These are phyloP conservation scores for Kernera saxatilis DNA, from an alignment of 345 rosid species.

Conservation along the genomic window DNA sequence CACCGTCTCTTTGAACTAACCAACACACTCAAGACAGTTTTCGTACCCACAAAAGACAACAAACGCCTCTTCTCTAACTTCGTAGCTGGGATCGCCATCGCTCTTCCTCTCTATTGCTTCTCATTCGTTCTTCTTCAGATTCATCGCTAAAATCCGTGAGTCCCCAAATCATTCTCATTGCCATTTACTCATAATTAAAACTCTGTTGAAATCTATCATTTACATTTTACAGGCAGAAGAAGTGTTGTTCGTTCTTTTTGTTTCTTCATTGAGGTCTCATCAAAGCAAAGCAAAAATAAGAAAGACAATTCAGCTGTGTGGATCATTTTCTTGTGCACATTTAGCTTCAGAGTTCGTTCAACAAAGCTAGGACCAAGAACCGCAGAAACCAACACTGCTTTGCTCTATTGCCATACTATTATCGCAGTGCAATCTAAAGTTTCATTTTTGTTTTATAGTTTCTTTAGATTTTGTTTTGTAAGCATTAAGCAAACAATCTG, in stretches of 20 bases:
- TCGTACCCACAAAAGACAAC: conserved; percentile 76
- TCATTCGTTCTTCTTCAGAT: conserved; percentile 76
- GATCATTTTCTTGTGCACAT: background rate
- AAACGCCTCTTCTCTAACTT: conserved; percentile 55
- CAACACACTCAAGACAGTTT: conserved; percentile 60
- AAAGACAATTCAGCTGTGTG: background rate
- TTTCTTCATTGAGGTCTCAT: background rate
- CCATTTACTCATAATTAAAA: background rate
- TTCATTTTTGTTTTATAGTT: background rate
- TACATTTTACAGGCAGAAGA: background rate
- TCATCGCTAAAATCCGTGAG: conserved; percentile 61
- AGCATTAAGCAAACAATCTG: conserved; percentile 12
- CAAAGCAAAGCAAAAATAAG: background rate
- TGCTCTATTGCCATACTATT: background rate
- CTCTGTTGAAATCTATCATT: background rate
- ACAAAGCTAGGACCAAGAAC: background rate
- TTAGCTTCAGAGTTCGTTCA: background rate
- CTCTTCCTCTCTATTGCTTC: conserved; percentile 49
- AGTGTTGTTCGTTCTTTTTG: background rate
- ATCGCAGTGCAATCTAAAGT: background rate
- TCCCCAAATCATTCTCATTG: conserved; percentile 4
- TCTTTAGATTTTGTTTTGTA: conserved; percentile 11
- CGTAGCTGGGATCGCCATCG: conserved; percentile 55
- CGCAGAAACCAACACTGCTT: background rate
- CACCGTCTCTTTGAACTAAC: conserved; percentile 78